Percentiles rank a stretch among this genome's conserved stretches.
Conservation (phyloP, 768 basidiomycete species). For the Coprinopsis sp. region DNA sequence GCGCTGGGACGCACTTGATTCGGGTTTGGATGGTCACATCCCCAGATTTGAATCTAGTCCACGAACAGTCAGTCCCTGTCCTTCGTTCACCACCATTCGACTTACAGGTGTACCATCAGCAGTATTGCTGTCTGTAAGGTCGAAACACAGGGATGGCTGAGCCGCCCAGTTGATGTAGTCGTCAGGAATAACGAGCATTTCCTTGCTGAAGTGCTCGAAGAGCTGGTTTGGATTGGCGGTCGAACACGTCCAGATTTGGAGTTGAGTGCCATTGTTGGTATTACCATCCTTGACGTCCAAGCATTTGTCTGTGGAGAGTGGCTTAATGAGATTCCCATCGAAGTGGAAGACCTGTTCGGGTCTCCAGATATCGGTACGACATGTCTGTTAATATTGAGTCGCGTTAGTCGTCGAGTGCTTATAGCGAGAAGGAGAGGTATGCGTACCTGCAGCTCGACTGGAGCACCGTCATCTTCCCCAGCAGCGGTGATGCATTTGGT, state of each 20-base stretch:
- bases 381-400: slow-evolving; percentile 4
- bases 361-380: slow-evolving; percentile 12
- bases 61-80: background rate
- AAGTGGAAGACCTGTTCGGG: slow-evolving; percentile 20
- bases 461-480: slow-evolving; percentile 23
- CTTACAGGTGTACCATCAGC: slow-evolving; percentile 13
- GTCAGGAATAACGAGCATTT: slow-evolving; percentile 7
- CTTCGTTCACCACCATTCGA: background rate
- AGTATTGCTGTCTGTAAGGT: slow-evolving; percentile 12
- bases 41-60: slow-evolving; percentile 12
- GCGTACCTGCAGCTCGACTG: slow-evolving; percentile 20
- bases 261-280: slow-evolving; percentile 14
- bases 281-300: slow-evolving; percentile 18
- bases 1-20: too few species aligned
- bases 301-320: slow-evolving; percentile 18
- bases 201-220: slow-evolving; percentile 11
- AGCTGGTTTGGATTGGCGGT: slow-evolving; percentile 18
- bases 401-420: background rate
- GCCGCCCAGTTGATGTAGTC: slow-evolving; percentile 12
- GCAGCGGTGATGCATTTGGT: slow-evolving; percentile 24
- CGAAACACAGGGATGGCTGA: slow-evolving; percentile 10
- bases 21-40: slow-evolving; percentile 11
- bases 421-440: slow-evolving; percentile 11
- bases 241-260: slow-evolving; percentile 22
- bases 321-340: slow-evolving; percentile 12